phyloP scores from a whole-genome alignment of 805 yeast species.

The Candida broadrunensis region DNA sequence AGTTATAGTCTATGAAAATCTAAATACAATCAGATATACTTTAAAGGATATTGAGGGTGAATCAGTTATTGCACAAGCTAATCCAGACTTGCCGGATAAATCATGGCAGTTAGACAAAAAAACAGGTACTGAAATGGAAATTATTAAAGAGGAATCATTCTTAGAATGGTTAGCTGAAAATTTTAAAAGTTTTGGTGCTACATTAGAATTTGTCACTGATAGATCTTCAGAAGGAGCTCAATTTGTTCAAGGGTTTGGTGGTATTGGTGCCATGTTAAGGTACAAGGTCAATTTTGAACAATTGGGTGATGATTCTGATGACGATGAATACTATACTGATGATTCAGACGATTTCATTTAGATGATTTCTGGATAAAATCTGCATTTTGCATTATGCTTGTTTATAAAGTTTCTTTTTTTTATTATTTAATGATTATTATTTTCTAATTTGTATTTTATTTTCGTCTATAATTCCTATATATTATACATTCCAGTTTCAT shows the following conservation, averaged over 20 bases:
- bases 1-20: conserved; percentile 88
- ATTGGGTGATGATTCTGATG: conserved; percentile 83
- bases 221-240: conserved; percentile 98
- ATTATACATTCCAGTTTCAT: background rate
- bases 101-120: conserved; percentile 74
- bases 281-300: conserved; percentile 97
- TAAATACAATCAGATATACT: conserved; percentile 79
- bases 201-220: conserved; percentile 94
- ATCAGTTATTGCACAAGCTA: conserved; percentile 68
- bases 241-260: conserved; percentile 97
- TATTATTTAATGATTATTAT: background rate
- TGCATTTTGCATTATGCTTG: conserved; percentile 1
- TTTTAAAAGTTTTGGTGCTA: conserved; percentile 91
- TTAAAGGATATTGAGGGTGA: conserved; percentile 80
- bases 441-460: background rate
- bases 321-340: conserved; percentile 77
- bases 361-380: background rate
- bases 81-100: conserved; percentile 72
- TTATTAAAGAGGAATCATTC: conserved; percentile 77
- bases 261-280: conserved; percentile 94
- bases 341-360: conserved; percentile 47
- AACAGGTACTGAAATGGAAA: conserved; percentile 91
- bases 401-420: background rate
- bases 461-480: background rate
- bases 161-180: conserved; percentile 98